Percentiles rank a stretch among this genome's conserved stretches.
phyloP scores from a whole-genome alignment of 345 rosid genomes.

The Syzygium oleosum region DNA sequence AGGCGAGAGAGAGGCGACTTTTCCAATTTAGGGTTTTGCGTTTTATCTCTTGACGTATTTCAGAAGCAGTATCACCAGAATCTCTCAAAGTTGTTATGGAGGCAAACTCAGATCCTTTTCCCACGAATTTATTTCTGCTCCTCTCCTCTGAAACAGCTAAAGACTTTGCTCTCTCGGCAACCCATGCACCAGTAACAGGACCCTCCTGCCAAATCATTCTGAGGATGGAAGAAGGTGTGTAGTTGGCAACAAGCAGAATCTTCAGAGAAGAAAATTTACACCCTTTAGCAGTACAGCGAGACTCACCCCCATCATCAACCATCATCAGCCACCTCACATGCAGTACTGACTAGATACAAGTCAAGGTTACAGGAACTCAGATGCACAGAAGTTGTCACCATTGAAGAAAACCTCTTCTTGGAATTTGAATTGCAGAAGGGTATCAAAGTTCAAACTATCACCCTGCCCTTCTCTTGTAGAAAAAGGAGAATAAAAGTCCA shows the following conservation, averaged over 20 bases:
- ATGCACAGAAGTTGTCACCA: constrained; percentile 34
- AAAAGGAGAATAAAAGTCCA: constrained; percentile 45
- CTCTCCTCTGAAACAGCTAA: constrained; percentile 52
- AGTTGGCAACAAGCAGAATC: constrained; percentile 38
- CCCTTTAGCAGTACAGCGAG: neutral
- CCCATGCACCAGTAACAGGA: constrained; percentile 46
- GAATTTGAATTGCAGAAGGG: constrained; percentile 20
- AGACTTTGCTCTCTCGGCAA: constrained; percentile 65
- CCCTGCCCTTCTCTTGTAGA: constrained; percentile 25
- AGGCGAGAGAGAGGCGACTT: no score
- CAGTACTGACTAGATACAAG: constrained; percentile 46
- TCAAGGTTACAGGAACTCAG: constrained; percentile 44
- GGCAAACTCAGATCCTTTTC: constrained; percentile 61
- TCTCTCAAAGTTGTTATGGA: constrained; percentile 43
- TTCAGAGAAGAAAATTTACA: constrained; percentile 34
- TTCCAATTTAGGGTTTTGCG: no score
- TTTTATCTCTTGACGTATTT: constrained; percentile 48
- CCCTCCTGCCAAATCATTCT: constrained; percentile 76
- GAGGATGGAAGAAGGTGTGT: constrained; percentile 40
- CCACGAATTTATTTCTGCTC: constrained; percentile 30
- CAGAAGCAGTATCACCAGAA: constrained; percentile 42
- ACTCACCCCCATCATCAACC: constrained; percentile 12
- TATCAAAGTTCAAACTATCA: neutral
- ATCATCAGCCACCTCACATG: constrained; percentile 5
- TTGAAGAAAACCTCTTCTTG: constrained; percentile 26